Conservation (phyloP, 805 yeast species). For the Barnettozyma pratensis region DNA sequence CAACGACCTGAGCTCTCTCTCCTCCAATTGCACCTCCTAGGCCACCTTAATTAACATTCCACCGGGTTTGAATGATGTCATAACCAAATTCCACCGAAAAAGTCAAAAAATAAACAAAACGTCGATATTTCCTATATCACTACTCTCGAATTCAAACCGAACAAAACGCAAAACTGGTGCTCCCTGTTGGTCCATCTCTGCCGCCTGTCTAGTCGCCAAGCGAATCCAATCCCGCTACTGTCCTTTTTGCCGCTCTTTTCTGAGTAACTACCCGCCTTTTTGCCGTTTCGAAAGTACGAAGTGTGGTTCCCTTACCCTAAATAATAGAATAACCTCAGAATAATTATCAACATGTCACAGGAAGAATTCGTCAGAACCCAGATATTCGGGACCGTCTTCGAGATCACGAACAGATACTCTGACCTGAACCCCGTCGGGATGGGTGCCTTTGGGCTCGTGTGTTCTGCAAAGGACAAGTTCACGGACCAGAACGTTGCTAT, state of each 20-base stretch:
- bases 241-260: too few species aligned
- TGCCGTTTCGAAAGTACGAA: too few species aligned
- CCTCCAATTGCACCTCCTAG: too few species aligned
- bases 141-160: too few species aligned
- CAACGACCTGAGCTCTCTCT: too few species aligned
- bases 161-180: too few species aligned
- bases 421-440: conserved; percentile 97
- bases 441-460: conserved; percentile 99
- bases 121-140: background rate
- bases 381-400: conserved; percentile 93
- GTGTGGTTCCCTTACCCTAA: too few species aligned
- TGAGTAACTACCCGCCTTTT: too few species aligned
- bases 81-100: background rate
- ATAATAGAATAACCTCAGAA: background rate
- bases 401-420: conserved; percentile 82
- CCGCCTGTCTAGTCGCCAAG: too few species aligned
- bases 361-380: conserved; percentile 53
- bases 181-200: too few species aligned
- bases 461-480: conserved; percentile 90
- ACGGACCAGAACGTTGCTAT: conserved; percentile 94
- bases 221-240: too few species aligned
- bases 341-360: conserved; percentile 16
- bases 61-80: background rate
- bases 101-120: background rate
- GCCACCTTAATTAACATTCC: background rate